These are phyloP conservation scores for Falciphora oryzae DNA, from an alignment of 2,329 filamentous ascomycete species.

Conservation along the genomic window DNA sequence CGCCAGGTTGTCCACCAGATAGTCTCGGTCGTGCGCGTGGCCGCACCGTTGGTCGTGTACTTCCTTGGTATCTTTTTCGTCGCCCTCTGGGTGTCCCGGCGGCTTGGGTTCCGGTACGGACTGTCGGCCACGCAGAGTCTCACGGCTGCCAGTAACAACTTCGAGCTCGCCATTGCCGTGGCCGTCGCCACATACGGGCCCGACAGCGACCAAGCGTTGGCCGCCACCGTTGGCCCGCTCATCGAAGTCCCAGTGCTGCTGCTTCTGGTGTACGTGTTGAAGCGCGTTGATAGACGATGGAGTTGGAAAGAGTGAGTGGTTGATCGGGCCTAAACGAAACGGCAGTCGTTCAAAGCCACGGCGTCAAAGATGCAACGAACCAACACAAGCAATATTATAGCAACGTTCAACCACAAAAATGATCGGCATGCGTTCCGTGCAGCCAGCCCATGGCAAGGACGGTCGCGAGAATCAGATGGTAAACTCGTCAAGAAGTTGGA, in stretches of 20 bases:
- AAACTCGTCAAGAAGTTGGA: slow-evolving; percentile 25
- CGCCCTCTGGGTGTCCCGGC: slow-evolving; percentile 56
- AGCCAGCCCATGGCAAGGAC: too few relatives aligned
- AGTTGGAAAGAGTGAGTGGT: slow-evolving; percentile 41
- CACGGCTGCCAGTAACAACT: slow-evolving; percentile 88
- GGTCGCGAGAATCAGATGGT: too few relatives aligned
- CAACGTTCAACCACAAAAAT: too few relatives aligned
- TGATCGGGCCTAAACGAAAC: not conserved
- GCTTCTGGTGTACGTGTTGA: slow-evolving; percentile 68
- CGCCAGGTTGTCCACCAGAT: slow-evolving; percentile 74
- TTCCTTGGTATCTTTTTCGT: slow-evolving; percentile 69
- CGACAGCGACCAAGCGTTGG: slow-evolving; percentile 72
- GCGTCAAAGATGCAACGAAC: too few relatives aligned
- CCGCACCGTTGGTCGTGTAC: slow-evolving; percentile 75
- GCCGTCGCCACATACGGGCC: slow-evolving; percentile 76
- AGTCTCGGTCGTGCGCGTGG: slow-evolving; percentile 73
- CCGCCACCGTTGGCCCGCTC: slow-evolving; percentile 76
- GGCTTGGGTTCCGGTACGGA: slow-evolving; percentile 69
- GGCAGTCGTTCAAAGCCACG: not conserved
- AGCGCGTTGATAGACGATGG: slow-evolving; percentile 49
- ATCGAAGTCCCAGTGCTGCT: slow-evolving; percentile 83
- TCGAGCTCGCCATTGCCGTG: slow-evolving; percentile 86
- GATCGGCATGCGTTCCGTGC: too few relatives aligned
- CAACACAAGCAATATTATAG: too few relatives aligned
- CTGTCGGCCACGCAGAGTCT: slow-evolving; percentile 74